Evolutionary conservation across 805 yeast species (phyloP).

Genomic region (Metschnikowia orientalis): DNA sequence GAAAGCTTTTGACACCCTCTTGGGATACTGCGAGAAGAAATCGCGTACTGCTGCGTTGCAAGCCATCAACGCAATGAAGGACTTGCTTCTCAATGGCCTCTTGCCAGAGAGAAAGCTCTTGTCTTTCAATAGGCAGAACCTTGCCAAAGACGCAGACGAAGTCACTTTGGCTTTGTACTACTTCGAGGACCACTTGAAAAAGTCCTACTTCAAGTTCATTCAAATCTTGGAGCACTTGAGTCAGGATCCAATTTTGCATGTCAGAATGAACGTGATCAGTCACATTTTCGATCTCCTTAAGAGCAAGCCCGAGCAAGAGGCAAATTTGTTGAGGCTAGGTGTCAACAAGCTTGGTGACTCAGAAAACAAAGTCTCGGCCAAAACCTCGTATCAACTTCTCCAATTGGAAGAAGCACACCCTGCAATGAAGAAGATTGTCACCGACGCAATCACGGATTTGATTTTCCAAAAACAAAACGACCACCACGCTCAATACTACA

Average conservation of each 20-base stretch:
- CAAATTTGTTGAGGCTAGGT: constrained; percentile 78
- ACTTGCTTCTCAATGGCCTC: constrained; percentile 77
- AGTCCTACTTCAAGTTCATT: constrained; percentile 67
- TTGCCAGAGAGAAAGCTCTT: constrained; percentile 81
- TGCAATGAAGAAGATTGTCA: constrained; percentile 82
- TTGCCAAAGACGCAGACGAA: constrained; percentile 36
- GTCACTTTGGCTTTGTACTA: constrained; percentile 67
- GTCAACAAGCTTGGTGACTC: constrained; percentile 92
- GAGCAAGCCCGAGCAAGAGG: constrained; percentile 95
- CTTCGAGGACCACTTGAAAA: constrained; percentile 87
- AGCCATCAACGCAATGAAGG: constrained; percentile 84
- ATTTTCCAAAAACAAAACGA: constrained; percentile 72
- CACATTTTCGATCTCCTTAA: constrained; percentile 77
- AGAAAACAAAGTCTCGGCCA: constrained; percentile 86
- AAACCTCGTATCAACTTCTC: constrained; percentile 75
- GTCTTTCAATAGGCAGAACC: constrained; percentile 71
- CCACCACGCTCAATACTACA: constrained; percentile 83
- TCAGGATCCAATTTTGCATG: constrained; percentile 90
- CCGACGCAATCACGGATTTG: constrained; percentile 76
- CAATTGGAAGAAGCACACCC: constrained; percentile 89
- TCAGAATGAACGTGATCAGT: constrained; percentile 69
- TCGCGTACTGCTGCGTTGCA: constrained; percentile 90
- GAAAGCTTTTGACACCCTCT: constrained; percentile 74
- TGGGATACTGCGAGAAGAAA: constrained; percentile 81
- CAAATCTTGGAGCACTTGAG: constrained; percentile 72